Conservation (phyloP, 768 basidiomycete species). For the Cyclocybe aegerita region DNA sequence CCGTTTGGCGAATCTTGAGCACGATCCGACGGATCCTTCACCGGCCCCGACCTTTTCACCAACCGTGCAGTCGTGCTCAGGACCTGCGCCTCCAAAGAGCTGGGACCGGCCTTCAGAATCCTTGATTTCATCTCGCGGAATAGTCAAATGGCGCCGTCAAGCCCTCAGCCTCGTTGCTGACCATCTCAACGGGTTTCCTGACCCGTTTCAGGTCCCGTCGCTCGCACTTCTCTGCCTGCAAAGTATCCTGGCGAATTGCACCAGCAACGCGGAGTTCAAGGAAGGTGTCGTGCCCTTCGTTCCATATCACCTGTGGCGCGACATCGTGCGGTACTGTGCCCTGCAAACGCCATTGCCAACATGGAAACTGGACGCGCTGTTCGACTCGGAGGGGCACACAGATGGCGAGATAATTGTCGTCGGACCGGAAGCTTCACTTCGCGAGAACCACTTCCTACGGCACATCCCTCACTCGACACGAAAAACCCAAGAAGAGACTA, state of each 20-base stretch:
- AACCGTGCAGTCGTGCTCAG: too few relatives aligned
- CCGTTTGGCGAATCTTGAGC: slow-evolving; percentile 30
- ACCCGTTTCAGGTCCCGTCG: slow-evolving; percentile 39
- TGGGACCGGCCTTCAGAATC: slow-evolving; percentile 1
- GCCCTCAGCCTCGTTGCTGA: slow-evolving; percentile 56
- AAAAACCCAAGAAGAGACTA: slow-evolving; percentile 13
- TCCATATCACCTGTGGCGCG: slow-evolving; percentile 57
- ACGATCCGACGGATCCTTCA: slow-evolving; percentile 7
- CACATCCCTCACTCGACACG: background rate
- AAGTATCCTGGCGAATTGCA: slow-evolving; percentile 38
- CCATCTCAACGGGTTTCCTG: slow-evolving; percentile 21
- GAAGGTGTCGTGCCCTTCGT: slow-evolving; percentile 48
- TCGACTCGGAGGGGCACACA: slow-evolving; percentile 48
- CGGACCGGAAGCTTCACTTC: slow-evolving; percentile 48
- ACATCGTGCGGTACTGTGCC: slow-evolving; percentile 57
- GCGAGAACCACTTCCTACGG: slow-evolving; percentile 38
- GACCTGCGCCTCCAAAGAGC: background rate
- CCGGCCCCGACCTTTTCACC: background rate
- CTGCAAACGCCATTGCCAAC: slow-evolving; percentile 54
- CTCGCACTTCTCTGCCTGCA: slow-evolving; percentile 59
- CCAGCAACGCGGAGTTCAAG: slow-evolving; percentile 40
- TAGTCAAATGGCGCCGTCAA: slow-evolving; percentile 46
- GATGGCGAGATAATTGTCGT: slow-evolving; percentile 68
- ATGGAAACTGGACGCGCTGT: slow-evolving; percentile 49
- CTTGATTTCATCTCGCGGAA: slow-evolving; percentile 14